A percentile compares a stretch with the other conserved stretches of the same genome.
phyloP scores from a whole-genome alignment of 495 filamentous ascomycete species.

The Lepidopterella palustris region DNA sequence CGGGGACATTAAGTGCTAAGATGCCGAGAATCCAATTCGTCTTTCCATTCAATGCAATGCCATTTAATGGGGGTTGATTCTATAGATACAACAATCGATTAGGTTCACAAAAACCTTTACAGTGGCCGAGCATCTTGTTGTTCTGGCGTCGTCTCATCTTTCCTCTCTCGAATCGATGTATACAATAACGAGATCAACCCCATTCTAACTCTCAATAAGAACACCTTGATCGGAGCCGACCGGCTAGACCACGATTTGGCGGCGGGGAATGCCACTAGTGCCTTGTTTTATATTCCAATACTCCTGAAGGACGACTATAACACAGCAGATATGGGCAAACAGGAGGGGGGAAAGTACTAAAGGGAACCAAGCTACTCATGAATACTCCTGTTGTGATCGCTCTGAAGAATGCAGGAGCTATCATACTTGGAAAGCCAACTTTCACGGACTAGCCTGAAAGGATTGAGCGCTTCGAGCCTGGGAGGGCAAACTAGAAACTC shows the following conservation, averaged over 20 bases:
- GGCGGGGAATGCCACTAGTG: conserved; percentile 40
- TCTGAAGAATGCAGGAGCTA: conserved; percentile 49
- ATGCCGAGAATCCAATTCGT: too few relatives aligned
- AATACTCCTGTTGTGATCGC: conserved; percentile 49
- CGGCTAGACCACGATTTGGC: conserved; percentile 42
- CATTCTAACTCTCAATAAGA: conserved; percentile 48
- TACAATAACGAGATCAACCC: conserved; percentile 54
- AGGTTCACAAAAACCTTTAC: conserved; percentile 48
- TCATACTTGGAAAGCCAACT: conserved; percentile 63
- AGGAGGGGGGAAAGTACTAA: conserved; percentile 46
- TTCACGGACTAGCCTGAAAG: conserved; percentile 63
- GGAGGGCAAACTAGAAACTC: conserved; percentile 60
- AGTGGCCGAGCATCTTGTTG: conserved; percentile 46
- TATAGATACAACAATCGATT: conserved; percentile 50
- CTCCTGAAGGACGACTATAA: conserved; percentile 61
- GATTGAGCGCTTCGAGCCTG: conserved; percentile 51
- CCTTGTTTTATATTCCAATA: conserved; percentile 53
- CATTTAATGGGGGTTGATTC: conserved; percentile 36
- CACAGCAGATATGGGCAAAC: conserved; percentile 50
- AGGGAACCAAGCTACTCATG: conserved; percentile 37
- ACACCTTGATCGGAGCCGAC: conserved; percentile 45
- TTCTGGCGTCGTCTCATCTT: conserved; percentile 47
- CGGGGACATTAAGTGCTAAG: too few relatives aligned
- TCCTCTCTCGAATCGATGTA: conserved; percentile 49
- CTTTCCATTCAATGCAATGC: not conserved